Percentiles rank a stretch among this genome's conserved stretches.
These are phyloP conservation scores for Fusarium musae DNA, from an alignment of 2,329 filamentous ascomycete genomes.

Conservation along the genomic window DNA sequence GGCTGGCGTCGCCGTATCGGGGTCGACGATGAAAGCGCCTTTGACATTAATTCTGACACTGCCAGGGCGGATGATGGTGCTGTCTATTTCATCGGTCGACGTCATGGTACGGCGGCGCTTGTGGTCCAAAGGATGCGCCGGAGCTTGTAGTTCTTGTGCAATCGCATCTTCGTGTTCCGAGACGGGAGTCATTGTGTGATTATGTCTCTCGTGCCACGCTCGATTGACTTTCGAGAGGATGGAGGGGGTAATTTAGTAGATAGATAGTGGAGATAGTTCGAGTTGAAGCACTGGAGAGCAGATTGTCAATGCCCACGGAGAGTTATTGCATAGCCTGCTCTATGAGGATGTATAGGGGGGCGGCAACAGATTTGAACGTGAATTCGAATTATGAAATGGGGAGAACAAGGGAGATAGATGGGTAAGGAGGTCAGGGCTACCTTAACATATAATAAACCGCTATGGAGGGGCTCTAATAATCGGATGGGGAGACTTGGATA, in stretches of 20 bases:
- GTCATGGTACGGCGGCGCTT: slow-evolving; percentile 52
- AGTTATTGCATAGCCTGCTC: not conserved
- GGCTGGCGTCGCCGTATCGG: slow-evolving; percentile 69
- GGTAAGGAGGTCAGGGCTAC: not conserved
- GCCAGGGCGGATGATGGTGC: slow-evolving; percentile 70
- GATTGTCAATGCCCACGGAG: slow-evolving; percentile 1
- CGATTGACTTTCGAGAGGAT: slow-evolving; percentile 4
- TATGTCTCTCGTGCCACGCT: slow-evolving; percentile 2
- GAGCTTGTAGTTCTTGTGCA: slow-evolving; percentile 21
- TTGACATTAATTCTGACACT: slow-evolving; percentile 95
- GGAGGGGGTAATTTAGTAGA: slow-evolving; percentile 5
- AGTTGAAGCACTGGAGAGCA: slow-evolving; percentile 24
- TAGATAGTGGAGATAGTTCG: slow-evolving; percentile 23
- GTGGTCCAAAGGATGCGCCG: slow-evolving; percentile 19
- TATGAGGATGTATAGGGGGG: not conserved
- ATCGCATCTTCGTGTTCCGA: slow-evolving; percentile 41
- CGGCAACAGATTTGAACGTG: not conserved
- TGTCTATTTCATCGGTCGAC: slow-evolving; percentile 68
- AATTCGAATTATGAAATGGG: not conserved
- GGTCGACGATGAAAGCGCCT: slow-evolving; percentile 95
- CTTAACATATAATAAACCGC: slow-evolving; percentile 6
- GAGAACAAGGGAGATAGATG: not conserved
- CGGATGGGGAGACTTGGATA: slow-evolving; percentile 32
- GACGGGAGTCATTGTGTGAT: slow-evolving; percentile 39
- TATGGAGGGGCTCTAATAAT: slow-evolving; percentile 37